Base-by-base conservation (phyloP, 495 filamentous ascomycete species). In the Xylaria flabelliformis region DNA sequence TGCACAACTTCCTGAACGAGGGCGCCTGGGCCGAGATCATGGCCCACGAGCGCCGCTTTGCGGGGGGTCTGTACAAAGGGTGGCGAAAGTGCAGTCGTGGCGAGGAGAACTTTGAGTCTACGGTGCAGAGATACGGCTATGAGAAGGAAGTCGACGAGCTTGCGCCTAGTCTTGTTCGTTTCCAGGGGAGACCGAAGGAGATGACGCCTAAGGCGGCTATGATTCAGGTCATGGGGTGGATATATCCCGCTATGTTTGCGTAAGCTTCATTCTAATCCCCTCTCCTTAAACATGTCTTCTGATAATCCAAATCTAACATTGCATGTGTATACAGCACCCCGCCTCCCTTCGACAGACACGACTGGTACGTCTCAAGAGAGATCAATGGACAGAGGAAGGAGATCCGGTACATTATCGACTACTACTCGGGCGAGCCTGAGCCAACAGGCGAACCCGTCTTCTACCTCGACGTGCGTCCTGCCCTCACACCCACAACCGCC, bases 1-100 rank as follows among this genome's bases (percentile, higher is more conserved):
- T 99, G 44, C 96, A 99, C 83, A 99, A 99, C 79, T 98, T 97
- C 76, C 77, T 99, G 78, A 99, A 99, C 78, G 96, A 99, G 80
- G 96, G 96, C 66, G 96, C 96, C 1, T 99, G 96, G 96, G 85
- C 86, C 9, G 96, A 99, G 83, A 97, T 99, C 72, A 87, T 94
- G 56, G 91, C 89, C 36, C 98, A 96, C 95, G 96, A 99, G 85
- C 87, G 88, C 41, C 85, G 93, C 51, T 99, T 98, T 74, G 85
- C 88, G 51, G 85, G 86, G 62, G 95, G 95, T 4, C 76, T 97
- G 46, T 76, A 74, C 48, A 79, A 86, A 19, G 95, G 93, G 5
- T 97, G 93, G 92, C 84, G 89, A 62, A 85, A 89, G 64, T 96
- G 93, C 77, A 87, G 86, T 63, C 87, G 86, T 36, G 94, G 95